Percentiles rank a stretch among this genome's conserved stretches.
phyloP scores from a whole-genome alignment of 805 yeast genomes.

The Ogataea nonfermentans region DNA sequence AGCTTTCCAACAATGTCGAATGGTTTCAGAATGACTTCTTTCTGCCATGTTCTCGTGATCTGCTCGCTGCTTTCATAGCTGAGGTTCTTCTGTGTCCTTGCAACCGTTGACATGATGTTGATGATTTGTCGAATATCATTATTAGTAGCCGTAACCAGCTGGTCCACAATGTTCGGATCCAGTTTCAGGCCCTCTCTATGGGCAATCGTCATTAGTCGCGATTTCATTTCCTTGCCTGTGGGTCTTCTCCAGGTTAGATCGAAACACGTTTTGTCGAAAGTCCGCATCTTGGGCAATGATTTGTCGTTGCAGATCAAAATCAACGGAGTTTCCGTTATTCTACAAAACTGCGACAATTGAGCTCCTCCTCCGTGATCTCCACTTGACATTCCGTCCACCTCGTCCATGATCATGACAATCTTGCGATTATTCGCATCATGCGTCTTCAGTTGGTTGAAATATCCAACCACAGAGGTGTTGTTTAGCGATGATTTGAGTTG shows the following conservation, averaged over 20 bases:
- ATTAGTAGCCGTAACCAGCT: conserved; percentile 77
- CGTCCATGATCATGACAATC: conserved; percentile 93
- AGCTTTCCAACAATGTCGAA: conserved; percentile 81
- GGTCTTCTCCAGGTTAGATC: conserved; percentile 91
- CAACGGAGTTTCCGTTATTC: conserved; percentile 83
- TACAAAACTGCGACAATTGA: conserved; percentile 82
- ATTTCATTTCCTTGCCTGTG: conserved; percentile 71
- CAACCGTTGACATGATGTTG: conserved; percentile 80
- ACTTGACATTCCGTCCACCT: conserved; percentile 98
- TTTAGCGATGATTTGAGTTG: conserved; percentile 68
- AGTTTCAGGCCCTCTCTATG: conserved; percentile 76
- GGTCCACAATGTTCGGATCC: conserved; percentile 78
- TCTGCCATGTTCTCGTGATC: conserved; percentile 75
- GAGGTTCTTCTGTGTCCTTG: conserved; percentile 66
- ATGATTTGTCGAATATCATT: conserved; percentile 95
- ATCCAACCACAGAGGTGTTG: conserved; percentile 83
- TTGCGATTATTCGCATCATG: conserved; percentile 39
- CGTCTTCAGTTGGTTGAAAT: conserved; percentile 42
- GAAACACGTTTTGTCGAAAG: conserved; percentile 79
- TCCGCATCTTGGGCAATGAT: conserved; percentile 90
- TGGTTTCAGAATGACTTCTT: conserved; percentile 86
- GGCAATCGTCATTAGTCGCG: conserved; percentile 89
- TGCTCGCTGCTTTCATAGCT: conserved; percentile 61
- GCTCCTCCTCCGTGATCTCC: conserved; percentile 99
- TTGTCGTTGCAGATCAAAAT: conserved; percentile 93